A percentile compares a stretch with the other conserved stretches of the same genome.
These are phyloP conservation scores for Saraca asoca DNA, from an alignment of 331 rosid species.

Conservation along the genomic window DNA sequence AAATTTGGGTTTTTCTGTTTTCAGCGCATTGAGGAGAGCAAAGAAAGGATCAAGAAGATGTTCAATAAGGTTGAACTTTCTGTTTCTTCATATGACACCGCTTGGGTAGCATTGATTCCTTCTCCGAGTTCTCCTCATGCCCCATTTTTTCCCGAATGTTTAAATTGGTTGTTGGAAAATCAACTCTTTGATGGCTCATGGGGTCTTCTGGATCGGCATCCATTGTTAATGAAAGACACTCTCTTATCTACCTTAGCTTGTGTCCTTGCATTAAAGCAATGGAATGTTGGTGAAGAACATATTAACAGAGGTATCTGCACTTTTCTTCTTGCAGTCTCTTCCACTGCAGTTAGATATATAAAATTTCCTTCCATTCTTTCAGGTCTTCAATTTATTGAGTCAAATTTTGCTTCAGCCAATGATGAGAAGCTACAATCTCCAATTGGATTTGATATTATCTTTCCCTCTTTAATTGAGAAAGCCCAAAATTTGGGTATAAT, in stretches of 20 bases:
- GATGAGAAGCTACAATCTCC: slow-evolving; percentile 70
- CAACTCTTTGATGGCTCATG: slow-evolving; percentile 85
- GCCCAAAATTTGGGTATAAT: slow-evolving; percentile 58
- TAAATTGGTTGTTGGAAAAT: slow-evolving; percentile 69
- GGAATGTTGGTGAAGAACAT: slow-evolving; percentile 67
- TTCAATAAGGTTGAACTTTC: slow-evolving; percentile 70
- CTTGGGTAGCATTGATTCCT: slow-evolving; percentile 91
- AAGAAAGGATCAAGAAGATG: slow-evolving; percentile 61
- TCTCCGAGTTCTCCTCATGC: slow-evolving; percentile 49
- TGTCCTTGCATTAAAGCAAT: slow-evolving; percentile 67
- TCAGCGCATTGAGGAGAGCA: slow-evolving; percentile 58
- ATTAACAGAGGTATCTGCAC: slow-evolving; percentile 55
- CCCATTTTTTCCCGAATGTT: slow-evolving; percentile 78
- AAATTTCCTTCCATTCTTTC: slow-evolving; percentile 29
- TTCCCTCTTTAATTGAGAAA: slow-evolving; percentile 62
- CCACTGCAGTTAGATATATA: slow-evolving; percentile 10
- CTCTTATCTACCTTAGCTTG: slow-evolving; percentile 75
- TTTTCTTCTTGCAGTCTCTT: slow-evolving; percentile 15
- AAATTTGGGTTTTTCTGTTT: slow-evolving; percentile 2
- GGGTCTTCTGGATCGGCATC: slow-evolving; percentile 53
- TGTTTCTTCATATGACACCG: slow-evolving; percentile 80
- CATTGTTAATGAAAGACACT: slow-evolving; percentile 61
- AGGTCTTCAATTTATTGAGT: slow-evolving; percentile 72
- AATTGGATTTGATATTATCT: slow-evolving; percentile 70
- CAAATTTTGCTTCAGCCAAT: slow-evolving; percentile 59